A percentile compares a stretch with the other conserved stretches of the same genome.
Conservation (phyloP, 129 eudicot species). For the Pseudognaphalium luteoalbum region DNA sequence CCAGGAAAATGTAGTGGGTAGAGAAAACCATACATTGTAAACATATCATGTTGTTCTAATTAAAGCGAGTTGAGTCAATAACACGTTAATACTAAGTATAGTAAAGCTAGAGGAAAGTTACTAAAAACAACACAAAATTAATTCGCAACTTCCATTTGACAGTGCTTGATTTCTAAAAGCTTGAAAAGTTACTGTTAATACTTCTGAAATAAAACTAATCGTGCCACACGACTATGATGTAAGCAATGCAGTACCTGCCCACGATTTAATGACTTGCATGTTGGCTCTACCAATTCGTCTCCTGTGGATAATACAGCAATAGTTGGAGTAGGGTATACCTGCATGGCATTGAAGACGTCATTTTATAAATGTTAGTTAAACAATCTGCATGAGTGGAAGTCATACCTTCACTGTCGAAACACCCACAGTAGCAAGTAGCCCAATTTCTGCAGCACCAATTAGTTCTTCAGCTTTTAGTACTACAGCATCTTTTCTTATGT, state of each 20-base stretch:
- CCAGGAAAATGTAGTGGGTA: neutral
- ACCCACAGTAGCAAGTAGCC: slow-evolving; percentile 91
- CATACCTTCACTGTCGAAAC: slow-evolving; percentile 66
- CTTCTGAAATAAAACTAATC: neutral
- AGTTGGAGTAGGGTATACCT: slow-evolving; percentile 84
- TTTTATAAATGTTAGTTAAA: neutral
- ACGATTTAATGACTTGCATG: slow-evolving; percentile 54
- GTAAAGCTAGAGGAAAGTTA: slow-evolving; percentile 6
- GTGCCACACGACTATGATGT: neutral
- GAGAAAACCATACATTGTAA: neutral
- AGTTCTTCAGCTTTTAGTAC: slow-evolving; percentile 77
- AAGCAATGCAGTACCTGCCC: slow-evolving; percentile 64
- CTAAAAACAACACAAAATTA: neutral
- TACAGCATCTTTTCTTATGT: slow-evolving; percentile 68
- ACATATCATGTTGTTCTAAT: neutral
- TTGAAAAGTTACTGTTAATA: neutral
- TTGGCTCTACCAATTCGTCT: slow-evolving; percentile 95
- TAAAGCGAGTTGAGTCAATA: neutral
- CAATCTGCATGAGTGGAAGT: neutral
- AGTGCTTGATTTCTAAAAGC: neutral
- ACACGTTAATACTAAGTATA: neutral
- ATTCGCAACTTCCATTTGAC: neutral
- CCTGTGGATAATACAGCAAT: slow-evolving; percentile 92
- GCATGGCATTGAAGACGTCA: slow-evolving; percentile 20
- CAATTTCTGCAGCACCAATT: slow-evolving; percentile 85